phyloP scores from a whole-genome alignment of 2,329 filamentous ascomycete species.

The Verticillium tricorpus region DNA sequence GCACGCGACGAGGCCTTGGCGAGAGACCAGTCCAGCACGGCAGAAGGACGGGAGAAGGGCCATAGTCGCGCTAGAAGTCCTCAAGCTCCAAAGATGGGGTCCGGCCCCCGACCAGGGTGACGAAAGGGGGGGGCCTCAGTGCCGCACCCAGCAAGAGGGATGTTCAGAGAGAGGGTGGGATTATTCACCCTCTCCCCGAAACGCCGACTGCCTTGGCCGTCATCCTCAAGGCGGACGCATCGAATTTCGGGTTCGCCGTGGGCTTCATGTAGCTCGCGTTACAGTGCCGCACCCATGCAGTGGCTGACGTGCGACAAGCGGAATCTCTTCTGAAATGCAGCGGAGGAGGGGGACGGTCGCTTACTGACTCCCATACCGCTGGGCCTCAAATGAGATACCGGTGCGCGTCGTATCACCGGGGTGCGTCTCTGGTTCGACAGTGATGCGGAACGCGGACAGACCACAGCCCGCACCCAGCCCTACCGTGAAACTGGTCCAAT shows the following conservation, averaged over 20 bases:
- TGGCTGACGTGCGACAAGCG: no score
- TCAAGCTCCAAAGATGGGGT: neutral
- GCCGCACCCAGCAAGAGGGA: neutral
- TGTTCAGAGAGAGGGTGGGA: neutral
- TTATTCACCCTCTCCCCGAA: neutral
- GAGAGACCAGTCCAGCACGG: neutral
- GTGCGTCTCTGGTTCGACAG: neutral
- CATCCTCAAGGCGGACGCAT: neutral
- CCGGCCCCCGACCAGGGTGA: neutral
- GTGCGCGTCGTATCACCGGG: neutral
- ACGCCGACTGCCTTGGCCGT: neutral
- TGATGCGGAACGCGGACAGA: neutral
- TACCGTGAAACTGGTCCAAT: neutral
- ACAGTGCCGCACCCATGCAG: neutral
- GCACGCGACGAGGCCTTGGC: neutral
- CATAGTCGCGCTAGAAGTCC: neutral
- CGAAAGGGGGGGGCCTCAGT: neutral
- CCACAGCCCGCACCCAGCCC: neutral
- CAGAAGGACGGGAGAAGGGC: slow-evolving; percentile 4
- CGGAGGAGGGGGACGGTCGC: neutral
- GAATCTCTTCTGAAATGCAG: neutral
- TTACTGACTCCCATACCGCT: neutral
- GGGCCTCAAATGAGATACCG: neutral
- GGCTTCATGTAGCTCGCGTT: neutral
- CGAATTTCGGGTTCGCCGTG: neutral